Percentiles rank a stretch among this genome's conserved stretches.
These are phyloP conservation scores for Candida corydali DNA, from an alignment of 805 yeast genomes.

Conservation along the genomic window DNA sequence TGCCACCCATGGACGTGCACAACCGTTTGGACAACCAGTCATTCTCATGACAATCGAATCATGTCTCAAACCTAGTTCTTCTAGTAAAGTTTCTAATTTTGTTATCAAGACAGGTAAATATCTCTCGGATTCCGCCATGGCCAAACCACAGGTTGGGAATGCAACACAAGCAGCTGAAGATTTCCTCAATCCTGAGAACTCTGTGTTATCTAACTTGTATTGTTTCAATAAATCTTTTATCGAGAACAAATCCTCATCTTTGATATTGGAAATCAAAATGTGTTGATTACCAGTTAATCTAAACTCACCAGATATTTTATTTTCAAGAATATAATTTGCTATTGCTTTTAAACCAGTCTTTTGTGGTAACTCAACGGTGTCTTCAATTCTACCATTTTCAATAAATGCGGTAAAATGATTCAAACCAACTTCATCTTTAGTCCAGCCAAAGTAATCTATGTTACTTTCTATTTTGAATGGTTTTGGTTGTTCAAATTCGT, in stretches of 20 bases:
- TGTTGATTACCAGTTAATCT: constrained; percentile 97
- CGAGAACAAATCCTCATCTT: constrained; percentile 59
- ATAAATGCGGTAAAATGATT: constrained; percentile 92
- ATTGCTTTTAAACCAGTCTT: constrained; percentile 79
- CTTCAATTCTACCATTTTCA: constrained; percentile 95
- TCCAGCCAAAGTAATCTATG: constrained; percentile 92
- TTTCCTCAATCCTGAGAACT: constrained; percentile 77
- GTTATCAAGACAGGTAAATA: constrained; percentile 77
- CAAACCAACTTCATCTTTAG: constrained; percentile 73
- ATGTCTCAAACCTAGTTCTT: constrained; percentile 88
- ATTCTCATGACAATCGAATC: constrained; percentile 95
- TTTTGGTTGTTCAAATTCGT: constrained; percentile 63
- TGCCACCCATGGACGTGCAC: constrained; percentile 98
- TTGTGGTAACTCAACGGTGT: constrained; percentile 85
- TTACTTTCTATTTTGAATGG: constrained; percentile 80
- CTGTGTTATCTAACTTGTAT: constrained; percentile 79
- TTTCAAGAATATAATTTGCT: constrained; percentile 61
- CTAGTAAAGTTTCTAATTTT: constrained; percentile 81
- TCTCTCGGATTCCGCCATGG: constrained; percentile 98
- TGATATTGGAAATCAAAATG: constrained; percentile 67
- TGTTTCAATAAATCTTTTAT: constrained; percentile 63
- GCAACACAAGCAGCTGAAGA: constrained; percentile 97
- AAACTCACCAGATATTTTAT: constrained; percentile 70
- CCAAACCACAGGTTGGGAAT: constrained; percentile 97
- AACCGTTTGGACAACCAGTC: constrained; percentile 99